Evolutionary conservation across 2,329 filamentous ascomycete genomes (phyloP), one percentile per base, ranked within the genome.

Genomic region (Fusarium mangiferae): DNA sequence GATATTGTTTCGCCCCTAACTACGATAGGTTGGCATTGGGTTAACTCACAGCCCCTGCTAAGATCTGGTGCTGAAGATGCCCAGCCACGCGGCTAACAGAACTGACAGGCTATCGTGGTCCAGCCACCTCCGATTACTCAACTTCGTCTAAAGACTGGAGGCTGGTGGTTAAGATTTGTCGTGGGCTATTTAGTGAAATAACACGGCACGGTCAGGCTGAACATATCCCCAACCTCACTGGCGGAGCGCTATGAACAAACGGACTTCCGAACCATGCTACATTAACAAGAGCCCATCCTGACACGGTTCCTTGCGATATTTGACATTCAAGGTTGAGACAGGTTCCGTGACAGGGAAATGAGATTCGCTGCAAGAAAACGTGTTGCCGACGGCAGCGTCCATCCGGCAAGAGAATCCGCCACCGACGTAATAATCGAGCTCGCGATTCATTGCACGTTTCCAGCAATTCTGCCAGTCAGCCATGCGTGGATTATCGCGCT

Each of bases 321-420:
- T 48, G 64, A 39, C 24, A 49, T 61, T 64, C 63, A 55, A 65
- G 57, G 56, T 35, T 57, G n/a, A 48, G 45, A 46, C 61, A 42
- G 48, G 44, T 48, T 48, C 41, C 20, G 20, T 45, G 36, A 44
- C 52, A 65, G 62, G 48, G 45, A 74, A 64, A 67, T 59, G 61
- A 74, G 62, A 59, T 41, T 46, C 39, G 41, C 36, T 38, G 54
- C 57, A 45, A 70, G 54, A 57, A 58, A 66, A 62, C 24, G 48
- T 45, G 66, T 75, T 78, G 77, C 77, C 77, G 77, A 61, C 77
- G 77, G 77, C 77, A 78, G 55, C 57, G 51, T 63, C 61, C 55
- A 72, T 72, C 68, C 70, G 77, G 75, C 62, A 75, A 57, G 64
- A 63, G 48, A 51, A 51, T 38, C 77, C 70, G 77, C 77, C 77